Evolutionary conservation across 2,329 filamentous ascomycete genomes (phyloP).

Genomic region (Colletotrichum gigasporum): DNA sequence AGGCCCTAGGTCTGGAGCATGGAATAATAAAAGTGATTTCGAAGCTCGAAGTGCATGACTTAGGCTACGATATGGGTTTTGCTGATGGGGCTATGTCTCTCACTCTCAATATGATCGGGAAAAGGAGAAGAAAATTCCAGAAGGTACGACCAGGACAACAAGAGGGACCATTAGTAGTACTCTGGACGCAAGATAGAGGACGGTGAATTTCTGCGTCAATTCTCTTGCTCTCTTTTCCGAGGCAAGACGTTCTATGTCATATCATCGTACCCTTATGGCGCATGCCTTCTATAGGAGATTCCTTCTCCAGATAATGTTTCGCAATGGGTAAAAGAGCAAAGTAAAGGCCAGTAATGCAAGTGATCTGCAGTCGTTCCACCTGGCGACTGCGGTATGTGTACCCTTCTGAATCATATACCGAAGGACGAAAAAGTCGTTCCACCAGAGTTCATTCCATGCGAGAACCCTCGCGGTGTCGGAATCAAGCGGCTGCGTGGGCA

Average conservation of each 20-base stretch:
- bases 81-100: too few relatives aligned
- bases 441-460: neutral
- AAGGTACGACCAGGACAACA: too few relatives aligned
- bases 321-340: neutral
- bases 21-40: slow-evolving; percentile 23
- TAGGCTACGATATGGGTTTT: too few relatives aligned
- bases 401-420: neutral
- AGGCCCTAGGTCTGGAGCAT: slow-evolving; percentile 3
- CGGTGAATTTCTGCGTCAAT: neutral
- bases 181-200: too few relatives aligned
- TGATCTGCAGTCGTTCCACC: neutral
- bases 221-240: slow-evolving; percentile 3
- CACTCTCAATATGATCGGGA: neutral
- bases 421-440: neutral
- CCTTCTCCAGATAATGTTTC: neutral
- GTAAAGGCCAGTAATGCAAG: slow-evolving; percentile 12
- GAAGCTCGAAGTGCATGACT: slow-evolving; percentile 12
- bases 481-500: neutral
- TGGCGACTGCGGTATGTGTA: neutral
- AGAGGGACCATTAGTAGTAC: too few relatives aligned
- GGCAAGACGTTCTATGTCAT: slow-evolving; percentile 18
- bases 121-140: too few relatives aligned
- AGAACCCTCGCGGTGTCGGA: neutral
- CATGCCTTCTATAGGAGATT: slow-evolving; percentile 1
- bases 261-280: neutral